Evolutionary conservation across 768 basidiomycete species (phyloP).

Genomic region (Phlebiopsis flavidoalba): DNA sequence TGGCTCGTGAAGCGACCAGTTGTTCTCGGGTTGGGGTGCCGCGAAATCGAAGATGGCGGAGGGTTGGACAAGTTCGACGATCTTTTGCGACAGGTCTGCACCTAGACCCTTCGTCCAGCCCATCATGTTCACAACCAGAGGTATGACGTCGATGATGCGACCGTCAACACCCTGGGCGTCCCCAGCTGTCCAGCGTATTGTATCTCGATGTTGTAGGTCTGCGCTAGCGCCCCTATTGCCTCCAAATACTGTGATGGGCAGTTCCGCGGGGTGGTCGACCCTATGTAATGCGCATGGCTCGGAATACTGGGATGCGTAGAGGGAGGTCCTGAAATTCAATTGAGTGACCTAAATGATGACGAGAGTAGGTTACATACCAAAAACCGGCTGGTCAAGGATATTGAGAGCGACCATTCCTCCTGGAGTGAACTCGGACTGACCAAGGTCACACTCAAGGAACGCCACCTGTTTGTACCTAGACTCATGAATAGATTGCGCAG

Average conservation of each 20-base stretch:
- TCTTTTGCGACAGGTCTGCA: slow-evolving; percentile 63
- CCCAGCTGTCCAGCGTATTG: slow-evolving; percentile 38
- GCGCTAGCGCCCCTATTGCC: slow-evolving; percentile 59
- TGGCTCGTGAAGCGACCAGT: background rate
- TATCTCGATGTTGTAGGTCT: slow-evolving; percentile 66
- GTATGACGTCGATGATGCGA: slow-evolving; percentile 55
- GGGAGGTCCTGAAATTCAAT: slow-evolving; percentile 58
- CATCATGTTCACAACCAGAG: slow-evolving; percentile 92
- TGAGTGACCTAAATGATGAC: background rate
- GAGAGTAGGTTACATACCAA: slow-evolving; percentile 46
- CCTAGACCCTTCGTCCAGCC: slow-evolving; percentile 96
- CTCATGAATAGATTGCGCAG: background rate
- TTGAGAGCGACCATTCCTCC: slow-evolving; percentile 81
- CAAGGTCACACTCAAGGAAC: slow-evolving; percentile 88
- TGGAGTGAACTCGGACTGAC: slow-evolving; percentile 91
- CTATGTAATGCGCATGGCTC: slow-evolving; percentile 73
- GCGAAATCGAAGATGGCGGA: slow-evolving; percentile 53
- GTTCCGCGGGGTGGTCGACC: slow-evolving; percentile 70
- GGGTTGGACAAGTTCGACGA: slow-evolving; percentile 63
- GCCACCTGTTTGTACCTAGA: slow-evolving; percentile 75
- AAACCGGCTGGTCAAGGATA: slow-evolving; percentile 57
- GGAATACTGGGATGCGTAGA: slow-evolving; percentile 81
- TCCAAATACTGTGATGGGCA: slow-evolving; percentile 74
- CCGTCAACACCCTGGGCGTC: slow-evolving; percentile 27
- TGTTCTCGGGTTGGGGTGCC: slow-evolving; percentile 8